Conservation (phyloP, 768 basidiomycete species). For the Lactarius akahatsu region DNA sequence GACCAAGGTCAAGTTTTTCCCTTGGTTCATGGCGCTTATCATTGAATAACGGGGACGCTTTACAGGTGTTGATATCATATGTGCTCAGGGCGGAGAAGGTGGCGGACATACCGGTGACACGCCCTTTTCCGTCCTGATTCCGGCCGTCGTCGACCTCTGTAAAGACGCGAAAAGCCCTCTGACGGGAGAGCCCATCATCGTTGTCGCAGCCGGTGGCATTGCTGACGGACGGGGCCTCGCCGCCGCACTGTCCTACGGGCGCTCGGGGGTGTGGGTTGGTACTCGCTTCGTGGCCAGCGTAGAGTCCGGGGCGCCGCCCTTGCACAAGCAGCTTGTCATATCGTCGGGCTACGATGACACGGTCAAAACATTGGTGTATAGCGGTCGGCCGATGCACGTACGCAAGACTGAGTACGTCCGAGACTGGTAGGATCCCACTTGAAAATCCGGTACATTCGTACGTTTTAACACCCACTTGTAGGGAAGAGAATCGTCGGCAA, state of each 20-base stretch:
- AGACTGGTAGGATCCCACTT: conserved; percentile 52
- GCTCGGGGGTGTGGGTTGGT: conserved; percentile 88
- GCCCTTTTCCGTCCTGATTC: conserved; percentile 78
- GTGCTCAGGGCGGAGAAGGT: conserved; percentile 85
- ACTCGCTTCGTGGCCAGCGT: conserved; percentile 83
- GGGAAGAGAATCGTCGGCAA: conserved; percentile 59
- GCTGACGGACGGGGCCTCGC: conserved; percentile 82
- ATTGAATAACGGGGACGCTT: background rate
- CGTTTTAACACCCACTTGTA: conserved; percentile 30
- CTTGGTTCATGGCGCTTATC: background rate
- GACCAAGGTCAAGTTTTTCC: conserved; percentile 51
- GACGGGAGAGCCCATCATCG: conserved; percentile 71
- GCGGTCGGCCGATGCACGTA: conserved; percentile 81
- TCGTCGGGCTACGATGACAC: conserved; percentile 76
- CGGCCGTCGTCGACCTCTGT: conserved; percentile 79
- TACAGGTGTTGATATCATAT: conserved; percentile 83
- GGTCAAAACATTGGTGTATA: conserved; percentile 68
- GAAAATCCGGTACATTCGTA: conserved; percentile 8
- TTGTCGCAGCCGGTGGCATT: conserved; percentile 84
- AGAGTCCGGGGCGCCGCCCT: conserved; percentile 76
- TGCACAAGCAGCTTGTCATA: conserved; percentile 66
- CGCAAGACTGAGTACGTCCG: conserved; percentile 74
- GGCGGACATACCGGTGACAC: conserved; percentile 88
- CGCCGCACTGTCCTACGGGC: conserved; percentile 73
- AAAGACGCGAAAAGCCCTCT: conserved; percentile 66